Conservation (phyloP, 345 rosid species). For the Aurinia saxatilis region DNA sequence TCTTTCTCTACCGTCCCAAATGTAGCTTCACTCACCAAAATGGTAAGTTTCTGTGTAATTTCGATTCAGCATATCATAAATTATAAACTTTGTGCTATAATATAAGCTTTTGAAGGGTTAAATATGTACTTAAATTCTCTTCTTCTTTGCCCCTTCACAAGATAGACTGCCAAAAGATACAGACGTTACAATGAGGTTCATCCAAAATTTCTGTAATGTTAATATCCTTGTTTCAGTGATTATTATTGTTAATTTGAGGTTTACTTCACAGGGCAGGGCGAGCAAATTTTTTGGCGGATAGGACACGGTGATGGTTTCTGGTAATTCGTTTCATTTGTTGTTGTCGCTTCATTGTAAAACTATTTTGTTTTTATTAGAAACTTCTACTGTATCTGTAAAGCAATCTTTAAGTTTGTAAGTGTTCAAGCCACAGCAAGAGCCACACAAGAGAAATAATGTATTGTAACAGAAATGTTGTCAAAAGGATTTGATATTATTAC, state of each 20-base stretch:
- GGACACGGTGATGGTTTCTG: conserved; percentile 70
- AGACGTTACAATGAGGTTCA: neutral
- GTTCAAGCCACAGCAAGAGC: neutral
- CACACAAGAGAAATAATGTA: too few relatives aligned
- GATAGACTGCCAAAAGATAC: conserved; percentile 20
- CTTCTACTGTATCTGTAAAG: too few relatives aligned
- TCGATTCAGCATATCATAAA: neutral
- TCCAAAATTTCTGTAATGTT: neutral
- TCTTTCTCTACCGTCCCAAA: conserved; percentile 17
- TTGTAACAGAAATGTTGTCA: too few relatives aligned
- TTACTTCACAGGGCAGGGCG: conserved; percentile 71
- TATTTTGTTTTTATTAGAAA: too few relatives aligned
- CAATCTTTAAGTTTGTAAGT: neutral
- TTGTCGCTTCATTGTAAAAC: conserved; percentile 63
- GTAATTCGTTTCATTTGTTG: too few relatives aligned
- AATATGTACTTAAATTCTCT: conserved; percentile 8
- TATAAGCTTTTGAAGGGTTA: conserved; percentile 5
- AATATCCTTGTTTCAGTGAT: neutral
- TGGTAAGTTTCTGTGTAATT: conserved; percentile 5
- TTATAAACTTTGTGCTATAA: neutral
- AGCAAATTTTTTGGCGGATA: conserved; percentile 89
- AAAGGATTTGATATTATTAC: too few relatives aligned
- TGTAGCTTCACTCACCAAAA: neutral
- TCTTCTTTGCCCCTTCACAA: conserved; percentile 16
- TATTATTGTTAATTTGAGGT: neutral